A percentile compares a stretch with the other conserved stretches of the same genome.
These are phyloP conservation scores for Neurospora intermedia DNA, from an alignment of 495 filamentous ascomycete genomes.

Conservation along the genomic window DNA sequence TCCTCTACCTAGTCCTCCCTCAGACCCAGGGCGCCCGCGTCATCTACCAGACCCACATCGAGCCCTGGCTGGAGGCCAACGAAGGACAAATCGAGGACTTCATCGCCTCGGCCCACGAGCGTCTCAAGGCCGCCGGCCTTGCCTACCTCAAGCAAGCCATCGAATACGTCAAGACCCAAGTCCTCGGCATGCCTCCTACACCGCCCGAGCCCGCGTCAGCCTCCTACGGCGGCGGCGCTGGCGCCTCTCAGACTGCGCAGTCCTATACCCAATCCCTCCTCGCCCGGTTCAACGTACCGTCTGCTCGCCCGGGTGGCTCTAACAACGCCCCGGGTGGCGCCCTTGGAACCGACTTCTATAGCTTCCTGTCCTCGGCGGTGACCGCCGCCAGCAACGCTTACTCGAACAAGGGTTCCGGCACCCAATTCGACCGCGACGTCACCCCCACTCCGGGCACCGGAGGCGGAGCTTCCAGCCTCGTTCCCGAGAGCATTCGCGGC, in stretches of 20 bases:
- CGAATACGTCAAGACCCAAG: conserved; percentile 60
- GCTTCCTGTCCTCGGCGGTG: conserved; percentile 62
- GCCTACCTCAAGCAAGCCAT: conserved; percentile 71
- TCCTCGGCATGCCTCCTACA: conserved; percentile 55
- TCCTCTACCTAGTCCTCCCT: conserved; percentile 94
- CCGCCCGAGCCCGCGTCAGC: conserved; percentile 29
- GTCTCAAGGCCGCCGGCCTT: conserved; percentile 65
- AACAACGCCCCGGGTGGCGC: conserved; percentile 23
- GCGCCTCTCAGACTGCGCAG: conserved; percentile 32
- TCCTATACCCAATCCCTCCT: conserved; percentile 73
- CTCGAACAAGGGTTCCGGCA: neutral
- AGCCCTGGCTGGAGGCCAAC: conserved; percentile 81
- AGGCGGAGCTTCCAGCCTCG: conserved; percentile 38
- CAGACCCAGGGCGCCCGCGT: conserved; percentile 83
- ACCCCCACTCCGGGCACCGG: conserved; percentile 30
- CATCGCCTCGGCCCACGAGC: conserved; percentile 73
- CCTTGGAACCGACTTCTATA: conserved; percentile 57
- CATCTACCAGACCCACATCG: conserved; percentile 74
- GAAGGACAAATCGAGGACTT: conserved; percentile 84
- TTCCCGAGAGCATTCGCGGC: conserved; percentile 53
- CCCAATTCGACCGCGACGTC: conserved; percentile 24
- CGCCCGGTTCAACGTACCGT: conserved; percentile 74
- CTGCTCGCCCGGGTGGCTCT: conserved; percentile 22
- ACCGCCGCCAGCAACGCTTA: conserved; percentile 23
- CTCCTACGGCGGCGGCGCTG: conserved; percentile 23